Evolutionary conservation across 2,329 filamentous ascomycete species (phyloP), one percentile per base, ranked within the genome.

Genomic region (Volutella citrinella): DNA sequence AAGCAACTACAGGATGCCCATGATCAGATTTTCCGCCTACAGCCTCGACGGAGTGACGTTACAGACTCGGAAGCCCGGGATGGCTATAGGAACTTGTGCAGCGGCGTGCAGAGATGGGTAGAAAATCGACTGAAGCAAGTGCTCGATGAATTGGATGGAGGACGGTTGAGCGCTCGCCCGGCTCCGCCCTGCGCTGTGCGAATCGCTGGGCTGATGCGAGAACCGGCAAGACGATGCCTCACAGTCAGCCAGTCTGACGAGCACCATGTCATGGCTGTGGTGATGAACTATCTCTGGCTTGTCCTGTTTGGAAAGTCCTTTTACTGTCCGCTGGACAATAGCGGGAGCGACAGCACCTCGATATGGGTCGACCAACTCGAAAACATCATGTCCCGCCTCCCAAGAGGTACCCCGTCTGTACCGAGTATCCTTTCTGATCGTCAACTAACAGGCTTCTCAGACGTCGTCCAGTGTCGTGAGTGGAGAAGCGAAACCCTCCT

Each of bases 211-310:
- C 43, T 64, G n/a, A 43, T 64, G 26, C 52, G 58, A 22, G 61
- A 64, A 27, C 54, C 61, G 8, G 60, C 57, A 4, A 57, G 55
- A 24, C 49, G 56, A 14, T 58, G 55, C 30, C 34, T 64, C 17
- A 49, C 35, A 16, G 40, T 55, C 15, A 49, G 52, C 13, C 46
- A 57, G 31, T 51, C 59, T 14, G 61, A 64, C 22, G 58, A 60
- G 36, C 58, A 61, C 32, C 61, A 63, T 28, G 51, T 62, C 28
- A 55, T 56, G 21, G 57, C 53, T 9, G 45, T 53, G 22, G 61
- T 64, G 32, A 61, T 63, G 60, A 59, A 63, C 40, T 63, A 61
- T 36, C 46, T 64, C 9, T 58, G 59, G 47, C 39, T 60, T 18
- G 56, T 49, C 3, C 38, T 64, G 18, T 64, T 63, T 32, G 46